Evolutionary conservation across 2,329 filamentous ascomycete genomes (phyloP), one percentile per base, ranked within the genome.

Genomic region (Trichoderma sp.): DNA sequence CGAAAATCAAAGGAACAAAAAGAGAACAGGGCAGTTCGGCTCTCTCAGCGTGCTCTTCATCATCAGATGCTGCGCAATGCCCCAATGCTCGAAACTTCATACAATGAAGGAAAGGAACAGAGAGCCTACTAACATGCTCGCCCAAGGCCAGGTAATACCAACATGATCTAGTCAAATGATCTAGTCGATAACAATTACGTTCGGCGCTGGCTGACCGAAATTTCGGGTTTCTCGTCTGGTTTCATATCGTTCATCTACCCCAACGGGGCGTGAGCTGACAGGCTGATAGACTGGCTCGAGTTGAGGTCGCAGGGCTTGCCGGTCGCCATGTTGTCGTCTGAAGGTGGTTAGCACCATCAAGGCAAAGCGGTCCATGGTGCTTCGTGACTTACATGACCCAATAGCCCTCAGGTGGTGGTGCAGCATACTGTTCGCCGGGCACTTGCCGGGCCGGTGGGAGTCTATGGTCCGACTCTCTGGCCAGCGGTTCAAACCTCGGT

Each of bases 351-450:
- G 72, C n/a, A 62, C 24, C 3, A 62, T 34, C 3, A 24, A 7
- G 30, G 39, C 60, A 58, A 39, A 41, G 5, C 17, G 26, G 28
- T 15, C 5, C 7, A 12, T 12, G 14, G 5, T 14, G 30, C 12
- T 19, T 21, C 44, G 3, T 50, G 59, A 68, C 72, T 68, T 68
- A 74, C 72, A 72, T 63, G 39, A 72, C 71, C 65, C 65, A 67
- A n/a, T 68, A 70, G 54, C 65, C 66, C 39, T 72, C 67, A 14
- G 65, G 50, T 66, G 67, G 52, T 56, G 65, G 39, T 58, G 64
- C 39, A 52, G 56, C 61, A 67, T 60, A 12, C 21, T 48, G 54
- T 34, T 66, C 62, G 48, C 59, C 54, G 3, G 68, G 56, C 52
- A 69, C 62, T 63, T 65, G 57, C 19, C 68, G 69, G 66, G 65